A percentile compares a stretch with the other conserved stretches of the same genome.
phyloP scores from a whole-genome alignment of 129 eudicot species.

The sunflower (Helianthus annuus) region HanXRQr2.0-SUNRISE NC_035433.2:60596717-60597216 shows the following conservation, averaged over 20 bases:
- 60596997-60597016: slow-evolving; percentile 98
- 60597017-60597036: slow-evolving; percentile 68
- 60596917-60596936: too few relatives aligned
- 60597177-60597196: slow-evolving; percentile 3
- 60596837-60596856: too few relatives aligned
- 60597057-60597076: too few relatives aligned
- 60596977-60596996: slow-evolving; percentile 67
- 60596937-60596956: too few relatives aligned
- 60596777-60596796: slow-evolving; percentile 64
- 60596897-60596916: too few relatives aligned
- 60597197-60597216: neutral
- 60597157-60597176: slow-evolving; percentile 77
- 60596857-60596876: too few relatives aligned
- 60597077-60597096: neutral
- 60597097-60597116: slow-evolving; percentile 6
- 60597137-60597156: slow-evolving; percentile 96
- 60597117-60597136: slow-evolving; percentile 98
- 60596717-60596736: slow-evolving; percentile 62
- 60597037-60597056: neutral
- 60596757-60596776: slow-evolving; percentile 17
- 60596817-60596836: slow-evolving; percentile 30
- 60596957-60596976: slow-evolving; percentile 5
- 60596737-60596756: slow-evolving; percentile 36
- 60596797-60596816: slow-evolving; percentile 88
- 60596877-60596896: too few relatives aligned